Conservation (phyloP, 306 rosid species). For the Mimosa bimucronata region DNA sequence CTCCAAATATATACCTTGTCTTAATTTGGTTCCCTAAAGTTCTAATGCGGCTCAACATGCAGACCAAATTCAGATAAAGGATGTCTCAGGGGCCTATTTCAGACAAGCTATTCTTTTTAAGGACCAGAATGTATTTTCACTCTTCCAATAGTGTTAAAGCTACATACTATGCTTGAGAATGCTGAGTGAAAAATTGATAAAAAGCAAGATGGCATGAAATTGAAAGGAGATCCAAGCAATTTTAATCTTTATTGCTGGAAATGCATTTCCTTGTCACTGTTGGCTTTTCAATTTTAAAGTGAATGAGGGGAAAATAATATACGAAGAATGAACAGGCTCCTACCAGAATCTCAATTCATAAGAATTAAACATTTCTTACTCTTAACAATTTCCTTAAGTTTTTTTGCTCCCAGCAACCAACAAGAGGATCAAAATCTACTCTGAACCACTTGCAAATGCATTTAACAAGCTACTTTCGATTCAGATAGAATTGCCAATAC, state of each 20-base stretch:
- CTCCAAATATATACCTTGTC: neutral
- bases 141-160: neutral
- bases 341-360: conserved; percentile 10
- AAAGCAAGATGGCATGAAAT: neutral
- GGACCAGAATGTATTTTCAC: neutral
- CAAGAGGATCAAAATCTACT: conserved; percentile 3
- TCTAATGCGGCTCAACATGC: neutral
- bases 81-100: neutral
- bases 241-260: neutral
- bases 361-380: conserved; percentile 16
- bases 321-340: conserved; percentile 13
- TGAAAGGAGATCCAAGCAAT: neutral
- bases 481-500: neutral
- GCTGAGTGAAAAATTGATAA: neutral
- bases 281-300: neutral
- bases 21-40: neutral
- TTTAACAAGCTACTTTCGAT: neutral
- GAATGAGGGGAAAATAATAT: neutral
- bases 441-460: conserved; percentile 24
- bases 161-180: neutral
- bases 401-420: conserved; percentile 18
- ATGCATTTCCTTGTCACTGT: neutral
- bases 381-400: neutral
- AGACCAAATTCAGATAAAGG: too few relatives aligned
- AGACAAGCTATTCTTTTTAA: neutral